Evolutionary conservation across 106 monocot species (phyloP), one percentile per base, ranked within the genome.

Genomic region (Phalaenopsis aphrodite): DNA sequence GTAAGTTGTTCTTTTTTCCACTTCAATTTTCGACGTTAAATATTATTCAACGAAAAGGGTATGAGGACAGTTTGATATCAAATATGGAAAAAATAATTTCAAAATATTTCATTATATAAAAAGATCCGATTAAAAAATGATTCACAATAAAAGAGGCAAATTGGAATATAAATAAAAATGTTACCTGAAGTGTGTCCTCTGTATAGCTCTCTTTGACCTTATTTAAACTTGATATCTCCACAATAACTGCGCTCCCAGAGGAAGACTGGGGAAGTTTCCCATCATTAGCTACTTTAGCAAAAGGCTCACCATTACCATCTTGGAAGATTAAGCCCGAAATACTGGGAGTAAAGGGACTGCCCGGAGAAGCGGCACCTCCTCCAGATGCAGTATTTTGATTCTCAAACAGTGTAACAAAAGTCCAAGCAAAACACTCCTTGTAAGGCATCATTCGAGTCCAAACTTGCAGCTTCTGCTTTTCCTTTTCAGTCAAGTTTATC

Each of bases 361-460:
- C 91, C 5, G 98, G 98, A 67, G 98, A 99, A 69, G 84, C 88
- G 76, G 85, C 81, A 80, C 88, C 88, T 67, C 87, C 87, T 57
- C 67, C 80, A 80, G 78, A 41, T 39, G 81, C 47, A 75, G 45
- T 46, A 80, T 76, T 88, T 73, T 83, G 89, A 52, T 85, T 94
- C 71, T 99, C 98, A 87, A 99, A 99, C 6, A 99, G 83, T 76
- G 98, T 94, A 82, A 99, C 79, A 72, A 95, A 79, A 73, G 89
- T 84, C 98, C 98, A 99, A 64, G 95, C 94, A 91, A 99, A 99
- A 58, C 94, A 85, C 71, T 99, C 94, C 81, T 85, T 87, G 82
- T 99, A 95, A 18, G 94, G 92, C 92, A 99, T 95, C 74, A 95
- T 89, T 19, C 89, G 87, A 56, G 98, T 91, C 98, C 98, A 99